These are phyloP conservation scores for Talaromyces sp. DNA, from an alignment of 2,329 filamentous ascomycete genomes.

Conservation along the genomic window DNA sequence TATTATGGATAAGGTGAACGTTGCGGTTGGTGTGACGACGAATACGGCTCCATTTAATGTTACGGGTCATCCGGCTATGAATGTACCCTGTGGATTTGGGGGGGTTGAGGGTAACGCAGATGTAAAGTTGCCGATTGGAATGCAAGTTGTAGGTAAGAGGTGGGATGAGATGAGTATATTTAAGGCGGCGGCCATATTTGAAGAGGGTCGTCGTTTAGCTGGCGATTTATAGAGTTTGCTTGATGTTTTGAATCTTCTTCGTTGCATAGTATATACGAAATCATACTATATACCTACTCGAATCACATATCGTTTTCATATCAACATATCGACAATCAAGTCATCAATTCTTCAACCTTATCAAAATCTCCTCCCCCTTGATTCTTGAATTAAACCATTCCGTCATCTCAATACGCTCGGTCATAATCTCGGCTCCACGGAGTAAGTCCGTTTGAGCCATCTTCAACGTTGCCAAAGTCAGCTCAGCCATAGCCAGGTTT, in stretches of 20 bases:
- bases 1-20: slow-evolving; percentile 41
- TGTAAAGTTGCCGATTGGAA: slow-evolving; percentile 49
- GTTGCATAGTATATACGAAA: not conserved
- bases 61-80: slow-evolving; percentile 51
- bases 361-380: slow-evolving; percentile 45
- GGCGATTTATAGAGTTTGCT: not conserved
- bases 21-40: slow-evolving; percentile 45
- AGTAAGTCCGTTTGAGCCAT: slow-evolving; percentile 46
- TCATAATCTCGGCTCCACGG: slow-evolving; percentile 40
- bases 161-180: slow-evolving; percentile 29
- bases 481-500: slow-evolving; percentile 47
- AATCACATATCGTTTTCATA: not conserved
- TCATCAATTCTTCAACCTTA: not conserved
- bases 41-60: slow-evolving; percentile 51
- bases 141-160: slow-evolving; percentile 52
- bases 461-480: slow-evolving; percentile 42
- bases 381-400: slow-evolving; percentile 58
- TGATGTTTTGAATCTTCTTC: not conserved
- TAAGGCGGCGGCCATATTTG: slow-evolving; percentile 30
- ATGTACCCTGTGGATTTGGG: slow-evolving; percentile 42
- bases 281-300: not conserved
- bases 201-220: slow-evolving; percentile 15
- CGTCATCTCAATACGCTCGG: slow-evolving; percentile 47
- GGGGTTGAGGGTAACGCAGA: not conserved
- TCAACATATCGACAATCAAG: not conserved